These are phyloP conservation scores for Tephrocybe sp. DNA, from an alignment of 768 basidiomycete genomes.

Conservation along the genomic window DNA sequence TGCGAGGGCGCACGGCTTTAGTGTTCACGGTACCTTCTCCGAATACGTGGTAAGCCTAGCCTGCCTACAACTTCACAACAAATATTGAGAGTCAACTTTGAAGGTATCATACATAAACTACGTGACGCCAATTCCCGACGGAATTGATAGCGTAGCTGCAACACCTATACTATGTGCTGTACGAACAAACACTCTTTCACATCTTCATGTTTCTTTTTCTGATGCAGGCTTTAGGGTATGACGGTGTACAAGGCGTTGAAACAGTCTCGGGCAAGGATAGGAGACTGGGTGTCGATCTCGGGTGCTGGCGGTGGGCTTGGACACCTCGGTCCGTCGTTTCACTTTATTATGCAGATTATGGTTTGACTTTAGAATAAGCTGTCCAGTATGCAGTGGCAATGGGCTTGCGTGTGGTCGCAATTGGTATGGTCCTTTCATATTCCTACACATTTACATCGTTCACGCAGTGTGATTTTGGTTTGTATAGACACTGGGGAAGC, in stretches of 20 bases:
- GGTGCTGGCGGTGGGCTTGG: conserved; percentile 81
- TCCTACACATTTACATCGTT: not conserved
- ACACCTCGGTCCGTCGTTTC: conserved; percentile 50
- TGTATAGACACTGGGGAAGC: conserved; percentile 65
- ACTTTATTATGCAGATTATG: not conserved
- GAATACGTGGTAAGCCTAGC: conserved; percentile 50
- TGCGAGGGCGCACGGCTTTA: conserved; percentile 54
- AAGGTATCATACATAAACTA: conserved; percentile 64
- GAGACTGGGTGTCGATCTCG: conserved; percentile 71
- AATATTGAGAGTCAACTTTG: no score
- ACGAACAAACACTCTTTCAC: conserved; percentile 13
- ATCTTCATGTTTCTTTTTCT: not conserved
- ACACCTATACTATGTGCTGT: conserved; percentile 75
- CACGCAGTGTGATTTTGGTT: not conserved
- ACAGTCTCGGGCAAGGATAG: conserved; percentile 51
- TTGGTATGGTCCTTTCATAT: conserved; percentile 28
- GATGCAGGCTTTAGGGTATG: conserved; percentile 47
- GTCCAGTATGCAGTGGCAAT: conserved; percentile 76
- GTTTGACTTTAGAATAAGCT: conserved; percentile 32
- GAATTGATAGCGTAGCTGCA: conserved; percentile 57
- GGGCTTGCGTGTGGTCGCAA: conserved; percentile 65
- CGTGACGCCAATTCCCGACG: conserved; percentile 75
- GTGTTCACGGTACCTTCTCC: conserved; percentile 67
- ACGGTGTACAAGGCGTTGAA: conserved; percentile 84
- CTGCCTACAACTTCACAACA: not conserved